phyloP scores from a whole-genome alignment of 2,329 filamentous ascomycete species.

The Colletotrichum melonis region DNA sequence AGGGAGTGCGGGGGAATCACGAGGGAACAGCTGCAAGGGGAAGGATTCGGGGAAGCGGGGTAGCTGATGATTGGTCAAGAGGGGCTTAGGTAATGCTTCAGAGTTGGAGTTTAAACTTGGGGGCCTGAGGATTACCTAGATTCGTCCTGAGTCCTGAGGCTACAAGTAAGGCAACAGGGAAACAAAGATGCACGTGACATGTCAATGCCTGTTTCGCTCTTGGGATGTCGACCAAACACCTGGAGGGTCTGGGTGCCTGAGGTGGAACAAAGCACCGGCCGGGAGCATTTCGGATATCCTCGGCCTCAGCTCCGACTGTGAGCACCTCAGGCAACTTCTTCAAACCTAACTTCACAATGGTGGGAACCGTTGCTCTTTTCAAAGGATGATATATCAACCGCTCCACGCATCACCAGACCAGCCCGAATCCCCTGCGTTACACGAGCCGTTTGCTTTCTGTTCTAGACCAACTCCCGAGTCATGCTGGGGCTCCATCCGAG shows the following conservation, averaged over 20 bases:
- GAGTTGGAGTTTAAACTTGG: conserved; percentile 20
- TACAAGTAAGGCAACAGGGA: neutral
- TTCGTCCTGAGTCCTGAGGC: too few species aligned
- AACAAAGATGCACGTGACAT: neutral
- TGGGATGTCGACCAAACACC: neutral
- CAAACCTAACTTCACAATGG: too few species aligned
- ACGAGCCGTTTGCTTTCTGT: conserved; percentile 11
- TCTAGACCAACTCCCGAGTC: conserved; percentile 30
- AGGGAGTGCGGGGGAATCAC: conserved; percentile 35
- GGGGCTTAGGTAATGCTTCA: conserved; percentile 16
- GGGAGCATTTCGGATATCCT: neutral
- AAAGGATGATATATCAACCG: too few species aligned
- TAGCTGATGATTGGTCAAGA: conserved; percentile 6
- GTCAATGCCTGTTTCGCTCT: neutral
- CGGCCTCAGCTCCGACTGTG: neutral
- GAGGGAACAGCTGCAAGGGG: conserved; percentile 18
- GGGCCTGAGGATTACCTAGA: conserved; percentile 10
- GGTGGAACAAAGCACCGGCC: neutral
- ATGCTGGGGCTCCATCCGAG: conserved; percentile 28
- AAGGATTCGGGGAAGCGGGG: conserved; percentile 26
- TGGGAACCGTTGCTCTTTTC: too few species aligned
- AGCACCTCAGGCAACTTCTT: neutral
- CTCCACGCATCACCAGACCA: neutral
- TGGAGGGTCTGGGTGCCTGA: neutral
- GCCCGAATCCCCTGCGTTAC: neutral